These are phyloP conservation scores for Kazachstania sp. DNA, from an alignment of 1,139 yeast genomes.

Conservation along the genomic window DNA sequence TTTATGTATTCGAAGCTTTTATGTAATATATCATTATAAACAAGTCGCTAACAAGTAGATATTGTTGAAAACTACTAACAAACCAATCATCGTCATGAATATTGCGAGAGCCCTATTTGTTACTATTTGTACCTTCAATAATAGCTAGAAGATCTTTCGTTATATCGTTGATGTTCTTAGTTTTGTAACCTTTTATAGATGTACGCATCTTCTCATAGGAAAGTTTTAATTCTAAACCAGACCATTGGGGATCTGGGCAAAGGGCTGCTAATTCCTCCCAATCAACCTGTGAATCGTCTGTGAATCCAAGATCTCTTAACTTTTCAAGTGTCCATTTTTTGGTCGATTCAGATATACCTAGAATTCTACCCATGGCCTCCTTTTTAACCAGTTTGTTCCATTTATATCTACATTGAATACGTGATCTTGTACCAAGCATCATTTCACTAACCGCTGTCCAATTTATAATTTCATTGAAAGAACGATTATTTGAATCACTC, in stretches of 20 bases:
- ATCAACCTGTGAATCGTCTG: conserved; percentile 45
- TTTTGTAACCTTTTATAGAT: conserved; percentile 35
- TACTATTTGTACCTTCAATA: conserved; percentile 12
- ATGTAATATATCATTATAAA: not conserved
- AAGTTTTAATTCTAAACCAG: conserved; percentile 39
- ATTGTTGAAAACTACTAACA: too few relatives aligned
- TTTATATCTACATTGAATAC: conserved; percentile 91
- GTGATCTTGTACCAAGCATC: conserved; percentile 80
- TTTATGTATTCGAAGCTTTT: too few relatives aligned
- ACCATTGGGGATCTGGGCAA: conserved; percentile 38
- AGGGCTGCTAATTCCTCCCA: conserved; percentile 52
- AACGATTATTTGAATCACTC: conserved; percentile 13
- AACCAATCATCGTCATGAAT: not conserved
- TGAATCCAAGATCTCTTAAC: conserved; percentile 41
- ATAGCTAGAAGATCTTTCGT: conserved; percentile 26
- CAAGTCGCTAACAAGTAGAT: too few relatives aligned
- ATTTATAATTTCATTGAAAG: conserved; percentile 43
- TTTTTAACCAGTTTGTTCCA: conserved; percentile 76
- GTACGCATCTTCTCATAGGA: conserved; percentile 41
- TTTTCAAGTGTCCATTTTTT: conserved; percentile 51
- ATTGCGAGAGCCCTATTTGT: conserved; percentile 1
- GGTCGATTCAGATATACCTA: conserved; percentile 43
- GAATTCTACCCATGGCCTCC: conserved; percentile 44
- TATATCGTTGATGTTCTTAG: conserved; percentile 35
- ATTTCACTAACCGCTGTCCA: conserved; percentile 88